These are phyloP conservation scores for Colletotrichum horii DNA, from an alignment of 2,329 filamentous ascomycete species.

Conservation along the genomic window DNA sequence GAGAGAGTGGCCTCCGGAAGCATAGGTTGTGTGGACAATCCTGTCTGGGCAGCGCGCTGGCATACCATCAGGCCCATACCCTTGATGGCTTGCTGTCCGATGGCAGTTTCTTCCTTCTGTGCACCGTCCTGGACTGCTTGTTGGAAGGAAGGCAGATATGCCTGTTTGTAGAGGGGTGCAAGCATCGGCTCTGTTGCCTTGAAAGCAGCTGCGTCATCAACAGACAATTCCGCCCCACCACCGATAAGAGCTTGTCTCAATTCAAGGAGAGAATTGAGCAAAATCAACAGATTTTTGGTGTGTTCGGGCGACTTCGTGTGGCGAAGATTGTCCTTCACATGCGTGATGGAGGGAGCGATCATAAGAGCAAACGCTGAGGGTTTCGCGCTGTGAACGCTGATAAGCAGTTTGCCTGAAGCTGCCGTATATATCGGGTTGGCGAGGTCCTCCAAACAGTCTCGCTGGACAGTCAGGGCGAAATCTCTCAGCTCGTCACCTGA, in stretches of 20 bases:
- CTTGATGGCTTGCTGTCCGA: constrained; percentile 48
- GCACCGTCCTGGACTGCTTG: constrained; percentile 29
- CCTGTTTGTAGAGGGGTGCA: constrained; percentile 46
- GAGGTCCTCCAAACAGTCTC: constrained; percentile 59
- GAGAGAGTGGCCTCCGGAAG: constrained; percentile 24
- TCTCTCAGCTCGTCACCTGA: constrained; percentile 47
- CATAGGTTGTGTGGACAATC: constrained; percentile 12
- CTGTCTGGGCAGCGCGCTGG: constrained; percentile 37
- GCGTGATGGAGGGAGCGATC: constrained; percentile 50
- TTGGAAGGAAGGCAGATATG: constrained; percentile 45
- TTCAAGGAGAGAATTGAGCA: constrained; percentile 57
- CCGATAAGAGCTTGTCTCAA: constrained; percentile 46
- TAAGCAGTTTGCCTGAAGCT: constrained; percentile 56
- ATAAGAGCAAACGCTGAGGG: constrained; percentile 52
- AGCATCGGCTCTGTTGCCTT: constrained; percentile 40
- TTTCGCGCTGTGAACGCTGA: constrained; percentile 55
- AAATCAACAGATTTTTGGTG: constrained; percentile 54
- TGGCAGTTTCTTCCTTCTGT: constrained; percentile 42
- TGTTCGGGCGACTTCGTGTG: constrained; percentile 56
- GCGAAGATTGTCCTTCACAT: constrained; percentile 55
- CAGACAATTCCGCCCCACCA: constrained; percentile 28
- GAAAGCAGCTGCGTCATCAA: constrained; percentile 43
- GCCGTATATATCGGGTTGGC: constrained; percentile 57
- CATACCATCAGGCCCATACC: constrained; percentile 51
- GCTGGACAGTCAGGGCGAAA: constrained; percentile 54